Conservation (phyloP, 495 filamentous ascomycete species). For the Parathielavia hyrcaniae region DNA sequence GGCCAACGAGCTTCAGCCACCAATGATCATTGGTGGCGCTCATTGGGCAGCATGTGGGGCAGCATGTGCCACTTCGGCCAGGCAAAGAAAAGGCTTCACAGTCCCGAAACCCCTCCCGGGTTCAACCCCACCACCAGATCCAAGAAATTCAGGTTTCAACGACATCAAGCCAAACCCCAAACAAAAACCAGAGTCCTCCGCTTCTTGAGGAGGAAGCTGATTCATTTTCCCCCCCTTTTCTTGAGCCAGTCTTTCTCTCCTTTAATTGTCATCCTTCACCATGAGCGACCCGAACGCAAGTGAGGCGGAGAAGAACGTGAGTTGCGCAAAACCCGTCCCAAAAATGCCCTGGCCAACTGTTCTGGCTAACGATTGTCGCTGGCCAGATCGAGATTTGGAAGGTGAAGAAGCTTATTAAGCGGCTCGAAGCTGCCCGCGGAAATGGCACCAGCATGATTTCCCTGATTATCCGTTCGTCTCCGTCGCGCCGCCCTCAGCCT, state of each 20-base stretch:
- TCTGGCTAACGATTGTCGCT: conserved; percentile 20
- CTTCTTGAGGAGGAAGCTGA: conserved; percentile 10
- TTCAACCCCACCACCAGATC: conserved; percentile 31
- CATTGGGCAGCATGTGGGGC: conserved; percentile 11
- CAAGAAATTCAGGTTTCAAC: conserved; percentile 13
- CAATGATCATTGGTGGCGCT: conserved; percentile 22
- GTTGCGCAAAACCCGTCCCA: conserved; percentile 12
- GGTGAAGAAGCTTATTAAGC: conserved; percentile 96
- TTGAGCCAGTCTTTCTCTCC: conserved; percentile 6
- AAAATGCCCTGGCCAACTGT: background rate
- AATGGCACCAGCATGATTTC: conserved; percentile 99
- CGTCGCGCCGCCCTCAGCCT: conserved; percentile 12
- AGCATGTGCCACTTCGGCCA: conserved; percentile 10
- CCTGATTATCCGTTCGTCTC: conserved; percentile 84
- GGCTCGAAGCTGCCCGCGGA: conserved; percentile 83
- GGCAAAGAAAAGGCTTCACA: conserved; percentile 24
- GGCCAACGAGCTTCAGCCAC: conserved; percentile 9
- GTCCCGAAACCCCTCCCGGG: conserved; percentile 28
- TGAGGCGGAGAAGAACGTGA: conserved; percentile 96
- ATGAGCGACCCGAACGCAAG: conserved; percentile 86
- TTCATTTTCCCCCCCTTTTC: conserved; percentile 9
- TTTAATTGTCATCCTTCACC: conserved; percentile 41
- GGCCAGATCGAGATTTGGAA: conserved; percentile 66
- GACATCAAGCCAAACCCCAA: background rate
- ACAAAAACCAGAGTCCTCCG: background rate